Base-by-base conservation (phyloP, 768 basidiomycete species). In the Suillus sp. region DNA sequence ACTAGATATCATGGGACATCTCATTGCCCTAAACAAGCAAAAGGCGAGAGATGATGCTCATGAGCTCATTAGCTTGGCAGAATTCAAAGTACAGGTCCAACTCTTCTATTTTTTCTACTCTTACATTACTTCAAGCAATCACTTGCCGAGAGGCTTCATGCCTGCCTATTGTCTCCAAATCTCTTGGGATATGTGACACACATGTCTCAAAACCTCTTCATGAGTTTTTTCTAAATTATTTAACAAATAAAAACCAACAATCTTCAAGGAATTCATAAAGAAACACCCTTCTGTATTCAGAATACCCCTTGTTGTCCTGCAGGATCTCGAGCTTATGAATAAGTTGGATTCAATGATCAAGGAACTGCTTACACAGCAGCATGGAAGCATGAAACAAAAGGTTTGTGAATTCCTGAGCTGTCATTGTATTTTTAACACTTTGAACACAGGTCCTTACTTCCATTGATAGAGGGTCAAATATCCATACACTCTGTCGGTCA, bases 131-230 rank as follows among this genome's bases (percentile, higher is more conserved):
- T 37, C 9, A 40, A 62, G 62, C 35, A 56, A 42, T 38, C 54
- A 51, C 25, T 64, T 10, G 60, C 50, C 13, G 37, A 51, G n/a
- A 35, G 58, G 20, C 62, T 63, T 45, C 3, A 25, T 4, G 57
- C 58, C 10, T 63, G 62, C 37, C 22, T 63, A 22, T 35, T 63
- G 18, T 63, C 62, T 37, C 58, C 58, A 2, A 63, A 63, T 43
- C 55, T 63, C 25, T 59, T 48, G 40, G 62, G 45, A 38, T 63
- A 63, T 59, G 62, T 63, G 35, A 58, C n/a, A 6, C 55, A 63
- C 22, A 18, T 58, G 56, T 30, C 42, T 34, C 27, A n/a, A 4
- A 42, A 47, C 25, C 32, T 63, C 32, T 57, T 63, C 18, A 14
- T 63, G 42, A 56, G 62, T 55, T 37, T 34, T 18, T 22, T n/a